These are phyloP conservation scores for Diplotaxis tenuifolia DNA, from an alignment of 345 rosid species.

Conservation along the genomic window DNA sequence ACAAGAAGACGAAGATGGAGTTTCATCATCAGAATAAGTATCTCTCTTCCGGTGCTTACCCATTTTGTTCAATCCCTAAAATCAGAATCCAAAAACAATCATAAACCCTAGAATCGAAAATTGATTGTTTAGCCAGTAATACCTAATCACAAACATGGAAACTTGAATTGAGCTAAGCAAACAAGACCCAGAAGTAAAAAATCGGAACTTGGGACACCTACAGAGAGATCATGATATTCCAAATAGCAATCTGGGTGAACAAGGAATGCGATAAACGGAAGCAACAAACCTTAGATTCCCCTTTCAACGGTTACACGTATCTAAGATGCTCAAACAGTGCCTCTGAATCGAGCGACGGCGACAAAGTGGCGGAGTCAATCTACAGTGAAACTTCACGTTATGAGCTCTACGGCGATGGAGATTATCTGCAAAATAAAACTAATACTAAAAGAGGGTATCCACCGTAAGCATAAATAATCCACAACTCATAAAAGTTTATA, in stretches of 20 bases:
- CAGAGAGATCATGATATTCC: background rate
- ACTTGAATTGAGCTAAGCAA: background rate
- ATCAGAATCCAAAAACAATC: constrained; percentile 19
- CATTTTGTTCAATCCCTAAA: constrained; percentile 26
- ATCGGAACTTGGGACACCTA: background rate
- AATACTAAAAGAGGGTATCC: no score
- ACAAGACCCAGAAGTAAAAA: background rate
- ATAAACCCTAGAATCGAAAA: constrained; percentile 10
- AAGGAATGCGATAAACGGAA: background rate
- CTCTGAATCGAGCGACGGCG: constrained; percentile 1
- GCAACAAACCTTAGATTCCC: background rate
- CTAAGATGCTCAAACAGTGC: background rate
- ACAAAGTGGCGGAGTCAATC: background rate
- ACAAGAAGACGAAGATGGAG: constrained; percentile 35
- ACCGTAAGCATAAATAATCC: no score
- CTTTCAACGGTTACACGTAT: background rate
- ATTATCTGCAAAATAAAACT: no score
- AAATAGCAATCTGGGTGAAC: background rate
- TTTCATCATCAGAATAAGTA: constrained; percentile 43
- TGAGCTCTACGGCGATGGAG: background rate
- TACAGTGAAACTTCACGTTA: background rate
- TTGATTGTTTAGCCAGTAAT: background rate
- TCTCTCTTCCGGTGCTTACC: constrained; percentile 37
- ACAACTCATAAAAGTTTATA: no score
- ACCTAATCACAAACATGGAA: background rate